Conservation (phyloP, 139 green algal genomes). For the Chlorella sorokiniana region DNA sequence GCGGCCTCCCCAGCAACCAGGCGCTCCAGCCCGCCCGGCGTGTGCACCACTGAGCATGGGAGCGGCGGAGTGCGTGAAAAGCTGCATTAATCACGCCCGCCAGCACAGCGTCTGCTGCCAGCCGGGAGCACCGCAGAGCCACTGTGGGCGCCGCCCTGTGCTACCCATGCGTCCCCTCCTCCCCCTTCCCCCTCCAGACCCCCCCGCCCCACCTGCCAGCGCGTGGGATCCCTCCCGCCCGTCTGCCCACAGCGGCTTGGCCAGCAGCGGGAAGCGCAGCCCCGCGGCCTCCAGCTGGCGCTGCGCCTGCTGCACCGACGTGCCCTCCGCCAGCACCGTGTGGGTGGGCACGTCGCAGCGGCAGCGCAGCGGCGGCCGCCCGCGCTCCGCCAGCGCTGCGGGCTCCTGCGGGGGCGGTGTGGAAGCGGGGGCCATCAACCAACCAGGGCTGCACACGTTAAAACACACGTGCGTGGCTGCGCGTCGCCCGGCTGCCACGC, state of each 20-base stretch:
- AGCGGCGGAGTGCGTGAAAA: not conserved
- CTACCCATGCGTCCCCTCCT: not conserved
- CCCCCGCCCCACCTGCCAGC: constrained; percentile 57
- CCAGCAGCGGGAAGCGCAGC: constrained; percentile 71
- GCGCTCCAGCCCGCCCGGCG: constrained; percentile 42
- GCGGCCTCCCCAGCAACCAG: constrained; percentile 50
- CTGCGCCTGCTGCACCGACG: constrained; percentile 29
- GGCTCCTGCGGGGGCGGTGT: constrained; percentile 3
- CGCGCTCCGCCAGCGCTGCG: not conserved
- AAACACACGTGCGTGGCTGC: too few species aligned
- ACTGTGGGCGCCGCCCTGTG: not conserved
- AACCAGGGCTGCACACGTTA: too few species aligned
- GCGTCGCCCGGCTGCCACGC: too few species aligned
- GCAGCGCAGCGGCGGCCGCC: not conserved
- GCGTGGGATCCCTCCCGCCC: constrained; percentile 78
- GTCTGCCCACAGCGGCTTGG: constrained; percentile 85
- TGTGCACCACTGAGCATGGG: constrained; percentile 6
- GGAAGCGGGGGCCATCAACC: not conserved
- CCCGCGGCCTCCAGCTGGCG: constrained; percentile 35
- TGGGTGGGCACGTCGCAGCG: constrained; percentile 26
- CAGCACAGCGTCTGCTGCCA: too few species aligned
- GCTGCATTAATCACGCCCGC: not conserved
- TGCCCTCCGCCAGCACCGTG: constrained; percentile 23
- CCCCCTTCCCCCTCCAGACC: too few species aligned
- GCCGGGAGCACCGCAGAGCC: too few species aligned